Evolutionary conservation across 306 rosid species (phyloP), one percentile per base, ranked within the genome.

Genomic region (Trifolium pratense): DNA sequence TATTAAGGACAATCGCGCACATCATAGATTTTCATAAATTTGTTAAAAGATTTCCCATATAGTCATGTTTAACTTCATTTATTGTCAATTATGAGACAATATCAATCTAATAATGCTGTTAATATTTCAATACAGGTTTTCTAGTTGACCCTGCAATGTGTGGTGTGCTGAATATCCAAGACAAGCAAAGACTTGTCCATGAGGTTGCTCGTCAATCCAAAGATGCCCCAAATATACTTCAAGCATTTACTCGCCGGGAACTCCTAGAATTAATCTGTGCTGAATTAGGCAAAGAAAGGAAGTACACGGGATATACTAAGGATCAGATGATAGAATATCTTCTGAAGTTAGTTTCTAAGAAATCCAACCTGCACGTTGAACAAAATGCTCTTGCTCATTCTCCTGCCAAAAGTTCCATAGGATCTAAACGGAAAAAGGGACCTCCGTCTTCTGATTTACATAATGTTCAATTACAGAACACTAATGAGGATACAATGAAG

Each of bases 201-300:
- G 92, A 89, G 78, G 84, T 93, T 82, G 89, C 89, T 62, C 74
- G 11, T 31, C 83, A 78, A 69, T 80, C 98, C 56, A 84, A 84
- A 78, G 92, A 86, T 81, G 93, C 96, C 26, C 76, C 93, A 1
- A 86, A 64, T 66, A 71, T 85, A 66, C 98, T 93, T 75, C 83
- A 82, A 40, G 82, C 97, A 45, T 86, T 89, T 78, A 87, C 88
- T 17, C 92, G 96, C n/a, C 80, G 80, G 80, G 93, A 93, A 84
- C 93, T 93, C 79, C 87, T 87, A 26, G 89, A 91, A 83, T 83
- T 91, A 67, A 89, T 91, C 71, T 93, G 92, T 77, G 89, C 89
- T 76, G 98, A 93, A 83, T 80, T 93, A 82, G 98, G 96, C 18
- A 87, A 88, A 71, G 97, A 89, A 82, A 91, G 93, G 82, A 93